Percentiles rank a stretch among this genome's conserved stretches.
Evolutionary conservation across 305 asterid genomes (phyloP).

Genomic region (Fraxinus baroniana): DNA sequence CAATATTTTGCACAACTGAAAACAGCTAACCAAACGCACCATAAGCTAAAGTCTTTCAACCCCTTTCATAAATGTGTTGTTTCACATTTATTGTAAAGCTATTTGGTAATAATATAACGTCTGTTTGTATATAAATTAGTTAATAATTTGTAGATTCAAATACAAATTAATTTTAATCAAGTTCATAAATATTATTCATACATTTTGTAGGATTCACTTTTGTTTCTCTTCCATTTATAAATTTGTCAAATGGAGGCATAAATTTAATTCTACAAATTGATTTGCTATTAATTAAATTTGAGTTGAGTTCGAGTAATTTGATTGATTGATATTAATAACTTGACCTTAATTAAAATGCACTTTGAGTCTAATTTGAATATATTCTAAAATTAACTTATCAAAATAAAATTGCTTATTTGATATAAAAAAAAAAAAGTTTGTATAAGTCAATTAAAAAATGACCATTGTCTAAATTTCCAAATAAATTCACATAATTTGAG

Average conservation of each 20-base stretch:
- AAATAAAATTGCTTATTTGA: not conserved
- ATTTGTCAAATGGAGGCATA: not conserved
- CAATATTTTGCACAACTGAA: too few relatives aligned
- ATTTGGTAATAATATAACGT: too few relatives aligned
- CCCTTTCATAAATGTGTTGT: not conserved
- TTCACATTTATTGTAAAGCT: not conserved
- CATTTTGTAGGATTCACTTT: too few relatives aligned
- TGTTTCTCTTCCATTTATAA: too few relatives aligned
- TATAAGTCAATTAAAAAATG: not conserved
- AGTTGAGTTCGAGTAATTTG: not conserved
- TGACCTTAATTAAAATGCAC: not conserved
- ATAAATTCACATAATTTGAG: not conserved
- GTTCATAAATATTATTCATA: too few relatives aligned
- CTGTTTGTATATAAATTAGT: too few relatives aligned
- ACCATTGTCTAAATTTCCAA: not conserved
- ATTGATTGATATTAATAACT: not conserved
- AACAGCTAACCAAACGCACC: too few relatives aligned
- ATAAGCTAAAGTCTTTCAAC: not conserved
- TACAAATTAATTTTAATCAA: too few relatives aligned
- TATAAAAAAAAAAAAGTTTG: not conserved
- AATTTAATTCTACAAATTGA: not conserved
- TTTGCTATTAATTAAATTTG: not conserved
- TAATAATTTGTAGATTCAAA: too few relatives aligned
- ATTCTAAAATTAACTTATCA: not conserved
- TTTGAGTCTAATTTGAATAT: not conserved